Evolutionary conservation across 805 yeast species (phyloP), one percentile per base, ranked within the genome.

Genomic region (Schwanniomyces pseudopolymorphus): DNA sequence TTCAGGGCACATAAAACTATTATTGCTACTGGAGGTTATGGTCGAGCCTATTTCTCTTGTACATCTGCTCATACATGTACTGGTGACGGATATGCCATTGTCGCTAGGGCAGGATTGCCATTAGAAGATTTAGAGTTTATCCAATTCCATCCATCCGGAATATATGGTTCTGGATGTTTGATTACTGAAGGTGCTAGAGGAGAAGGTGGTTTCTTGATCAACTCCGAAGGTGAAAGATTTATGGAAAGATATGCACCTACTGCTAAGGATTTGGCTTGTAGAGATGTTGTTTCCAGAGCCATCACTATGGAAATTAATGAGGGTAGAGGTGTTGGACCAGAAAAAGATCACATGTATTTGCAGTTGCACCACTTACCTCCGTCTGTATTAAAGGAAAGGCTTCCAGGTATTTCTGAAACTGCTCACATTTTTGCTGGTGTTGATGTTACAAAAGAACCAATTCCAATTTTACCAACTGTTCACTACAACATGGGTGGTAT

Each of bases 401-500:
- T 92, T 63, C 99, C 99, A 59, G 99, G 99, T 85, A 92, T 92
- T 60, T 92, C 98, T 53, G 97, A 92, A 77, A 92, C 98, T 50
- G 98, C 98, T 39, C 86, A 90, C 56, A 92, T 92, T 71, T 92
- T 92, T 64, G 97, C 99, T 42, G 98, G 98, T 79, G 98, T 92
- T 55, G 98, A 92, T 73, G 98, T 92, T 55, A 94, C 98, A 49
- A 92, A 94, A 78, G 97, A 92, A 76, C 98, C 99, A 64, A 94
- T 94, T 68, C 98, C 98, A 61, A 90, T 92, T 60, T 73, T 94
- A 59, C 99, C 99, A 61, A 92, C 99, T 56, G 98, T 94, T 53
- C 99, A 92, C 75, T 92, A 94, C 79, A 92, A 92, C 75, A 92
- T 92, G 99, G 99, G 99, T 73, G 98, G 98, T 84, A 89, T 92